Evolutionary conservation across 2,329 filamentous ascomycete genomes (phyloP), one percentile per base, ranked within the genome.

Genomic region (Tolypocladium guangdongense): DNA sequence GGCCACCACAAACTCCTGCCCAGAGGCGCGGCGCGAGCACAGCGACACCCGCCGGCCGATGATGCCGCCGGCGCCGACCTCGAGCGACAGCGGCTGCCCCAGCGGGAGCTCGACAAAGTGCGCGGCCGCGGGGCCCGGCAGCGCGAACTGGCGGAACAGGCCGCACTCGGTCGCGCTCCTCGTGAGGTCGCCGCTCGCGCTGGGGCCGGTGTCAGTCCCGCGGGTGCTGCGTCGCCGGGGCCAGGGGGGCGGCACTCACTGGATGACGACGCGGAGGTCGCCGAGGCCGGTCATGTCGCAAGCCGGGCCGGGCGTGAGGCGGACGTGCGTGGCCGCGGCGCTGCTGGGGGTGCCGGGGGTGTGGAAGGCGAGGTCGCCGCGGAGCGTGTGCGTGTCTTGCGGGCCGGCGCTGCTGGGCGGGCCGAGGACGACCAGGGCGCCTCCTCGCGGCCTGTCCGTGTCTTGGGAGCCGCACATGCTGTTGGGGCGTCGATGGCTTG

Each of bases 1-100:
- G 0, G 75, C 74, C 4, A 76, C 56, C 0, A 74, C 65, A 6
- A 58, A 57, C 30, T 60, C 60, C 33, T 41, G 55, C 12, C 67
- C 67, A 57, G 52, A 55, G 0, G 52, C 48, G 0, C 58, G 52
- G 0, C 62, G 57, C 0, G 66, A 63, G 33, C 65, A 67, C 0
- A 78, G 51, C 0, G 74, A 76, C 1, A 78, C 74, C 11, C 75
- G 64, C 5, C 75, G 66, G 0, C 75, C 75, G 22, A 78, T 78
- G 51, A 78, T 75, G 11, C 75, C 75, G 10, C 73, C 63, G 30
- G 64, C 63, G 1, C 75, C 74, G 10, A 78, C 73, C 53, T 71
- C 65, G 1, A 77, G 64, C 0, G 70, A 73, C 4, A 78, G 60
- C 0, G 74, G 73, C 0, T 60, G 60, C 3, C 64, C 60, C 0